Conservation (phyloP, 176 grass and related monocot species). For the Eleusine coracana region DNA sequence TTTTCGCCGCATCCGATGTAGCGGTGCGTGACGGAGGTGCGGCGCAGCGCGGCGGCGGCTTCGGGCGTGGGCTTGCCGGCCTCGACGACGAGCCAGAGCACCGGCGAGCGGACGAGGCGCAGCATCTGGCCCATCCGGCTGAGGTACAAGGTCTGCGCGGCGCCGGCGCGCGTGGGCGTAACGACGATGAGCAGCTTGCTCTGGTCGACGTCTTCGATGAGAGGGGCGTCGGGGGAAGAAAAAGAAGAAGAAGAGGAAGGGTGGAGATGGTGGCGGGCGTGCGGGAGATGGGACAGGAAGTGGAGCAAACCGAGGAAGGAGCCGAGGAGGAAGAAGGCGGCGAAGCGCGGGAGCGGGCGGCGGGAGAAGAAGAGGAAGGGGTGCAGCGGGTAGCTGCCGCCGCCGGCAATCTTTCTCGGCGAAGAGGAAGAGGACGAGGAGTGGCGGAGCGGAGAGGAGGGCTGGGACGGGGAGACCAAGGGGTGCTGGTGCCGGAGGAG, state of each 20-base stretch:
- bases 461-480: conserved; percentile 36
- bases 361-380: conserved; percentile 42
- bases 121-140: conserved; percentile 77
- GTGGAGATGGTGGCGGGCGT: conserved; percentile 18
- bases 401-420: conserved; percentile 20
- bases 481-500: conserved; percentile 46
- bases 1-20: conserved; percentile 62
- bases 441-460: conserved; percentile 53
- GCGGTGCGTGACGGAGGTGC: conserved; percentile 74
- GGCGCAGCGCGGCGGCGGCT: conserved; percentile 66
- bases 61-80: conserved; percentile 59
- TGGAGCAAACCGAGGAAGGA: conserved; percentile 77
- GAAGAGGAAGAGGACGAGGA: conserved; percentile 41
- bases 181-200: conserved; percentile 61
- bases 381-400: neutral
- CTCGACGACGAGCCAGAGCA: conserved; percentile 89
- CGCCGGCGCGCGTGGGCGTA: conserved; percentile 79
- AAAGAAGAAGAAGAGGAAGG: neutral
- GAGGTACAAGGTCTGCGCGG: conserved; percentile 74
- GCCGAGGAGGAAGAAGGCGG: conserved; percentile 81
- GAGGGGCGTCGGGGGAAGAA: neutral
- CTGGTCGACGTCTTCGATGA: neutral
- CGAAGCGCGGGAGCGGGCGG: conserved; percentile 56
- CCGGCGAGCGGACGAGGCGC: conserved; percentile 56
- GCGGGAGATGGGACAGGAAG: conserved; percentile 60